Percentiles rank a stretch among this genome's conserved stretches.
Conservation (phyloP, 495 filamentous ascomycete species). For the Trichoderma asperelloides region DNA sequence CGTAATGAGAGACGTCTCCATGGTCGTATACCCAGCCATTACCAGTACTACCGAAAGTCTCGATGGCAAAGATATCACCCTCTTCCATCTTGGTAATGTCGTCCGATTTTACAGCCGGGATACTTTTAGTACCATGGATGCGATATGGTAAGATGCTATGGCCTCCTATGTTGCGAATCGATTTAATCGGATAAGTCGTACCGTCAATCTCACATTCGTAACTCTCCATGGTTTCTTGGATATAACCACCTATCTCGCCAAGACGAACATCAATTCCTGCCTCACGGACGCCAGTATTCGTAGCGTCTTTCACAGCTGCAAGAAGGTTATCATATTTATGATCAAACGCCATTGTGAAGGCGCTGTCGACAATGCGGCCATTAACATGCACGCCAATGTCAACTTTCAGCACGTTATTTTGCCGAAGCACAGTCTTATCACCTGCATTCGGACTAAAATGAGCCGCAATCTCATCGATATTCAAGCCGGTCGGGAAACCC, state of each 20-base stretch:
- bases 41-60: conserved; percentile 88
- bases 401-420: conserved; percentile 85
- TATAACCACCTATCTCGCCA: conserved; percentile 62
- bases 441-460: conserved; percentile 87
- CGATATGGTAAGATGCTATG: conserved; percentile 78
- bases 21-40: conserved; percentile 76
- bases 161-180: conserved; percentile 78
- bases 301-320: conserved; percentile 77
- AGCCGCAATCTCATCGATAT: conserved; percentile 77
- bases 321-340: conserved; percentile 77
- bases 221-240: conserved; percentile 83
- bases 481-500: conserved; percentile 81
- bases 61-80: conserved; percentile 84
- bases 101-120: conserved; percentile 75
- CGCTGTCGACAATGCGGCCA: conserved; percentile 83
- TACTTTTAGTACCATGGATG: conserved; percentile 80
- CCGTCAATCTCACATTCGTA: conserved; percentile 76
- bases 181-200: conserved; percentile 69
- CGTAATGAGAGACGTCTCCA: conserved; percentile 74
- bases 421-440: conserved; percentile 67
- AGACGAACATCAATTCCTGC: conserved; percentile 76
- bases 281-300: conserved; percentile 76
- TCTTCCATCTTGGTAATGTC: conserved; percentile 89
- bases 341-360: conserved; percentile 83
- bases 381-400: conserved; percentile 89